phyloP scores from a whole-genome alignment of 2,329 filamentous ascomycete genomes.

The Fusarium sp. region DNA sequence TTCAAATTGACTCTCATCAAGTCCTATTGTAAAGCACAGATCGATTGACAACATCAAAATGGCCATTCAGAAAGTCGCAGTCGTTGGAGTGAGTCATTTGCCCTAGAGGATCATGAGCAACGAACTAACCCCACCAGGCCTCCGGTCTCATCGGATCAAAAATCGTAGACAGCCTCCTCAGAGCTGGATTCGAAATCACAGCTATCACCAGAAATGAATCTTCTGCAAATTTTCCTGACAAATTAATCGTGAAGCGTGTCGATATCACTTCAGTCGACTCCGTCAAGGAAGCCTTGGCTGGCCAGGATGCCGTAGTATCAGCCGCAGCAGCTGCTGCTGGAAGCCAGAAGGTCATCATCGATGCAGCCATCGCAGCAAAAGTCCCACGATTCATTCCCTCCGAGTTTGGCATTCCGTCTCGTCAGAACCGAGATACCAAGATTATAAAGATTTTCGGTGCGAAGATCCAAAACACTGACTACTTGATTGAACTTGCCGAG shows the following conservation, averaged over 20 bases:
- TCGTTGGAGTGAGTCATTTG: not conserved
- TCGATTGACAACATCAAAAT: not conserved
- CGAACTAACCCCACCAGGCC: not conserved
- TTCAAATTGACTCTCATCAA: rapidly evolving
- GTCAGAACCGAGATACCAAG: not conserved
- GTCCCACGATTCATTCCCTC: slow-evolving; percentile 4
- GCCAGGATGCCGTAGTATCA: not conserved
- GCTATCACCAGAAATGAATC: slow-evolving; percentile 7
- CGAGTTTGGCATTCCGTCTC: slow-evolving; percentile 12
- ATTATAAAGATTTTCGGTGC: not conserved
- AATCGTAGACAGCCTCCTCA: not conserved
- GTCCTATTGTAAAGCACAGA: rapidly evolving
- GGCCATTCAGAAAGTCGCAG: slow-evolving; percentile 3
- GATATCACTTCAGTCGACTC: not conserved
- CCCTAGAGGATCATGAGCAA: rapidly evolving
- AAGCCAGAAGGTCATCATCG: not conserved
- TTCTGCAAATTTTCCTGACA: not conserved
- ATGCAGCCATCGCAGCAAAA: not conserved
- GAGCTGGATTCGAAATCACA: not conserved
- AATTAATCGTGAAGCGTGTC: not conserved
- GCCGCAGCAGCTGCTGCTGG: not conserved
- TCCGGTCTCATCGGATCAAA: slow-evolving; percentile 10
- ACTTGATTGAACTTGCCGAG: slow-evolving; percentile 4
- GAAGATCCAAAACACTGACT: slow-evolving; percentile 9
- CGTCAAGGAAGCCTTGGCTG: not conserved